Evolutionary conservation across 257 asterid species (phyloP).

Genomic region (Primulina tabacum): DNA sequence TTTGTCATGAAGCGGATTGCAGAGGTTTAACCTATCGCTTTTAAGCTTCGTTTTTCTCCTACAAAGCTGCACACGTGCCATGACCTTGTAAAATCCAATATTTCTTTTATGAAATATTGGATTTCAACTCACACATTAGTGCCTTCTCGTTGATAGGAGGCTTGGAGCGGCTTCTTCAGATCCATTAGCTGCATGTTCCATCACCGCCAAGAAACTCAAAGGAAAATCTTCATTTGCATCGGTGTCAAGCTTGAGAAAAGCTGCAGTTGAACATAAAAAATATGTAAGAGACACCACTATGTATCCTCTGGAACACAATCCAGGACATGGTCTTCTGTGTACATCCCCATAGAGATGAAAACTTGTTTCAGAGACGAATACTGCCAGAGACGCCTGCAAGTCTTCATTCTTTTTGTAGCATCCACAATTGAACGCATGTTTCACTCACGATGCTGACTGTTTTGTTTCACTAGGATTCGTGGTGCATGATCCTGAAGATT

Average conservation of each 20-base stretch:
- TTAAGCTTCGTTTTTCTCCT: not conserved
- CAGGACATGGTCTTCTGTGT: slow-evolving; percentile 82
- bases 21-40: not conserved
- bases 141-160: slow-evolving; percentile 40
- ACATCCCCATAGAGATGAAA: slow-evolving; percentile 45
- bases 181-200: slow-evolving; percentile 73
- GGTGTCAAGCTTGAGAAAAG: slow-evolving; percentile 34
- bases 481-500: not conserved
- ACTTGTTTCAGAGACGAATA: not conserved
- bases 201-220: slow-evolving; percentile 44
- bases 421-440: slow-evolving; percentile 17
- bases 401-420: slow-evolving; percentile 24
- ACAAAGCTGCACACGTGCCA: not conserved
- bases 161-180: slow-evolving; percentile 73
- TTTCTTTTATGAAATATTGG: not conserved
- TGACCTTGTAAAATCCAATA: not conserved
- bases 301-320: slow-evolving; percentile 85
- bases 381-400: not conserved
- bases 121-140: not conserved
- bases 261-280: slow-evolving; percentile 55
- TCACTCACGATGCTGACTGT: not conserved
- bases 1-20: not conserved
- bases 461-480: not conserved
- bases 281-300: slow-evolving; percentile 60
- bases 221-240: slow-evolving; percentile 27